These are phyloP conservation scores for Serendipita sp. DNA, from an alignment of 768 basidiomycete genomes.

Conservation along the genomic window DNA sequence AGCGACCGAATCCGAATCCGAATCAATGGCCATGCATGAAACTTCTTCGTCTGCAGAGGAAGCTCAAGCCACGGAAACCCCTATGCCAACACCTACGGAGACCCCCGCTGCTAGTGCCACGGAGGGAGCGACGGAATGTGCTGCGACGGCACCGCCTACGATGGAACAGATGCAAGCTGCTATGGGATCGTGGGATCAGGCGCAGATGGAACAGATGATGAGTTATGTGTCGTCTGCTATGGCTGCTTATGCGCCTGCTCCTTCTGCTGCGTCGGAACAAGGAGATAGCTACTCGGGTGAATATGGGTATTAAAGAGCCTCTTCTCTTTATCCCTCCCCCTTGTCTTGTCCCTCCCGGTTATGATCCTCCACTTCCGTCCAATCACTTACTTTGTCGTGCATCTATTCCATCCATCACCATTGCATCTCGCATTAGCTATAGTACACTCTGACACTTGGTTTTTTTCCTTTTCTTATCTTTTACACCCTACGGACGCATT, in stretches of 20 bases:
- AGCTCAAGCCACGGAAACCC: background rate
- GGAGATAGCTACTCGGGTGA: too few species aligned
- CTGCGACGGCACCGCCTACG: background rate
- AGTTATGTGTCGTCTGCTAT: background rate
- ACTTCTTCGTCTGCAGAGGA: background rate
- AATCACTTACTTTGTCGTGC: too few species aligned
- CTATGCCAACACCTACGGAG: background rate
- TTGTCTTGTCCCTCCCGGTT: too few species aligned
- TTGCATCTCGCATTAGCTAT: too few species aligned
- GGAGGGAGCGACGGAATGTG: background rate
- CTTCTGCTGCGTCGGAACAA: background rate
- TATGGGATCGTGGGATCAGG: background rate
- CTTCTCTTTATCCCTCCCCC: too few species aligned
- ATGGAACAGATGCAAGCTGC: conserved; percentile 4
- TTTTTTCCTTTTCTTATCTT: too few species aligned
- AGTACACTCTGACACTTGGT: too few species aligned
- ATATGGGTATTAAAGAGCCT: too few species aligned
- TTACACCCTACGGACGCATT: too few species aligned
- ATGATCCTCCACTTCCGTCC: too few species aligned
- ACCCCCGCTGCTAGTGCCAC: background rate
- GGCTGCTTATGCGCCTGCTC: background rate
- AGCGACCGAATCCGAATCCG: background rate
- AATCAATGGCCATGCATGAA: background rate
- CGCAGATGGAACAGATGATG: background rate
- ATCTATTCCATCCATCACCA: too few species aligned